phyloP scores from a whole-genome alignment of 345 rosid species.

The Lenwebbia sp. region DNA sequence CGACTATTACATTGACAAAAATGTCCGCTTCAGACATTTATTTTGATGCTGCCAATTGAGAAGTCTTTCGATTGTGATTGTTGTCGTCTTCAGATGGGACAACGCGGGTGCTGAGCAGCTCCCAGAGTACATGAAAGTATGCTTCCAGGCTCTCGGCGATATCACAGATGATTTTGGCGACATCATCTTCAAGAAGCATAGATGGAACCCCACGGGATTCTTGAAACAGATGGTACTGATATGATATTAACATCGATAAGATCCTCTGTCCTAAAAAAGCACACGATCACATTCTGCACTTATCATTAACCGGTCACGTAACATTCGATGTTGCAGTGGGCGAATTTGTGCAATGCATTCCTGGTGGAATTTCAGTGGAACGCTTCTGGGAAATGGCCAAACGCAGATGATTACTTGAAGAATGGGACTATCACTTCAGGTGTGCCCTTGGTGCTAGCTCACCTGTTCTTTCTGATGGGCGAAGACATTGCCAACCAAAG shows the following conservation, averaged over 20 bases:
- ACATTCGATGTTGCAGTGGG: conserved; percentile 1
- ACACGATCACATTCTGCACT: not conserved
- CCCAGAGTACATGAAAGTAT: conserved; percentile 20
- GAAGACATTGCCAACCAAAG: not conserved
- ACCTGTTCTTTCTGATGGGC: not conserved
- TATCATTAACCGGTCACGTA: not conserved
- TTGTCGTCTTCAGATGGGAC: not conserved
- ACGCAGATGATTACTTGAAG: conserved; percentile 4
- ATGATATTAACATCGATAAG: not conserved
- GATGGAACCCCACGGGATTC: not conserved
- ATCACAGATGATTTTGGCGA: conserved; percentile 14
- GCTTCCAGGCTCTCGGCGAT: conserved; percentile 12
- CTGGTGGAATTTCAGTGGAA: conserved; percentile 9
- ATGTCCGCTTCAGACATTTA: too few relatives aligned
- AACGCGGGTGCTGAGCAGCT: conserved; percentile 1
- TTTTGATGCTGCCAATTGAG: too few relatives aligned
- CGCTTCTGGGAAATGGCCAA: not conserved
- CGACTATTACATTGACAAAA: not conserved
- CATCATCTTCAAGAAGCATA: conserved; percentile 1
- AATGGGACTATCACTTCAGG: conserved; percentile 2
- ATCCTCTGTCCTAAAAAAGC: not conserved
- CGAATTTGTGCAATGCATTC: not conserved
- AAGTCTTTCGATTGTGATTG: too few relatives aligned
- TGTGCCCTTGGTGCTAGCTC: not conserved
- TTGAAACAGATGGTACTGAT: not conserved